Base-by-base conservation (phyloP, 2,329 filamentous ascomycete genomes). In the Ophiostoma ips region DNA sequence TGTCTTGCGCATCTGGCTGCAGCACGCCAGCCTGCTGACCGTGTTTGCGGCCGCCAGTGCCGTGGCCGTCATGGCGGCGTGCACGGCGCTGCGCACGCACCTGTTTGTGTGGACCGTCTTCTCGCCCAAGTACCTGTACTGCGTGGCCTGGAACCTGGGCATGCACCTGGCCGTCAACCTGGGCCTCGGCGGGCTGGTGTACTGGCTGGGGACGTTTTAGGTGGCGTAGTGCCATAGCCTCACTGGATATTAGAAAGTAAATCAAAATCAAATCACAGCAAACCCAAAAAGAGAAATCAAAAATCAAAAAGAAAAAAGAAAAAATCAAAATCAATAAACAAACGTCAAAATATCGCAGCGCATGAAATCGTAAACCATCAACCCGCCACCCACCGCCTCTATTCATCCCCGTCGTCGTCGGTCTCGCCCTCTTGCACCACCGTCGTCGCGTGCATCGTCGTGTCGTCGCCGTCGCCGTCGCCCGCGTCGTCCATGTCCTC, bases 91-190 rank as follows among this genome's bases (percentile, higher is more conserved):
- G 61, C 72, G 90, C 57, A 87, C 86, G 30, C 92, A 98, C 71
- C 65, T 98, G 52, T 98, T 98, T 63, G 89, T 98, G 54, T 98
- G 92, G 92, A 96, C 90, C 1, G 92, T 98, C 11, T 98, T 98
- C 65, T 94, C 87, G 56, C 92, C 92, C 0, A 98, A 96, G 65
- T 96, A 89, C 64, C 68, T 98, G 57, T 98, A 94, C 63, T 85
- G 81, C 55, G 83, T 92, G 72, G 87, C 84, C 13, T 98, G 92
- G 94, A 80, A 77, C 55, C 61, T 90, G 43, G 85, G 78, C 8
- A 87, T 89, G 68, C 90, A 98, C 75, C 62, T 89, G 53, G 62
- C 75, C 35, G 70, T 90, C 40, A 88, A 90, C 63, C 58, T 89
- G 33, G 69, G 75, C 5, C 57, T 83, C 40, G 80, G 79, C 1